Evolutionary conservation across 2,329 filamentous ascomycete genomes (phyloP).

Genomic region (Penicillium griseofulvum): DNA sequence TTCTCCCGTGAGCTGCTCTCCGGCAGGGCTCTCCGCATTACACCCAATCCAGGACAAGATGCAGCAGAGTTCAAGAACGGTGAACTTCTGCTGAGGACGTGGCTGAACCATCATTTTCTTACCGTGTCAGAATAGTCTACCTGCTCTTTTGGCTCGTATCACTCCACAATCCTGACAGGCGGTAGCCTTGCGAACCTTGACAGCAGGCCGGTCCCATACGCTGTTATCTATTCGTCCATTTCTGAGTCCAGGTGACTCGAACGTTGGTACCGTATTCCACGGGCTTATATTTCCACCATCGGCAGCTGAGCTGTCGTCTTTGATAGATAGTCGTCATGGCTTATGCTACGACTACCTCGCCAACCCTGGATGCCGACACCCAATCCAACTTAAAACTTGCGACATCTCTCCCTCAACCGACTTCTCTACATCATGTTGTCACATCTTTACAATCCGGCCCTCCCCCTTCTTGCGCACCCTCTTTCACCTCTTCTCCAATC

Average conservation of each 20-base stretch:
- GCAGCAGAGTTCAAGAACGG: constrained; percentile 45
- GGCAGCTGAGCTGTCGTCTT: constrained; percentile 32
- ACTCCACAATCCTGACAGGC: constrained; percentile 26
- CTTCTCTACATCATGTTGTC: constrained; percentile 38
- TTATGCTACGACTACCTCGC: constrained; percentile 36
- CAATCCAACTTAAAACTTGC: constrained; percentile 37
- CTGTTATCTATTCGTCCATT: constrained; percentile 34
- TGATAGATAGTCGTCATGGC: constrained; percentile 38
- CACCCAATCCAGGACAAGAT: constrained; percentile 43
- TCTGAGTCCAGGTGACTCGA: constrained; percentile 42
- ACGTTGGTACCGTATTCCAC: constrained; percentile 34
- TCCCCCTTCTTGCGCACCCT: constrained; percentile 28
- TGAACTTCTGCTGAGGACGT: constrained; percentile 41
- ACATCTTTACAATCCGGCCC: constrained; percentile 29
- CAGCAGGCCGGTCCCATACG: constrained; percentile 28
- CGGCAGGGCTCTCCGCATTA: constrained; percentile 42
- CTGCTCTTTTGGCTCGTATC: constrained; percentile 33
- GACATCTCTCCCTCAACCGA: constrained; percentile 31
- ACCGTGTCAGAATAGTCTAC: constrained; percentile 32
- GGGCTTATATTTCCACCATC: constrained; percentile 25
- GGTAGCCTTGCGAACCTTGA: constrained; percentile 26
- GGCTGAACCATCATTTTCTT: constrained; percentile 33
- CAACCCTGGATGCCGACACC: constrained; percentile 38
- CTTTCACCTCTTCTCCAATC: constrained; percentile 31
- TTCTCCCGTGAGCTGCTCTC: constrained; percentile 37